phyloP scores from a whole-genome alignment of 371 early-diverging fungal genomes.

The Mortierella sp. region DNA sequence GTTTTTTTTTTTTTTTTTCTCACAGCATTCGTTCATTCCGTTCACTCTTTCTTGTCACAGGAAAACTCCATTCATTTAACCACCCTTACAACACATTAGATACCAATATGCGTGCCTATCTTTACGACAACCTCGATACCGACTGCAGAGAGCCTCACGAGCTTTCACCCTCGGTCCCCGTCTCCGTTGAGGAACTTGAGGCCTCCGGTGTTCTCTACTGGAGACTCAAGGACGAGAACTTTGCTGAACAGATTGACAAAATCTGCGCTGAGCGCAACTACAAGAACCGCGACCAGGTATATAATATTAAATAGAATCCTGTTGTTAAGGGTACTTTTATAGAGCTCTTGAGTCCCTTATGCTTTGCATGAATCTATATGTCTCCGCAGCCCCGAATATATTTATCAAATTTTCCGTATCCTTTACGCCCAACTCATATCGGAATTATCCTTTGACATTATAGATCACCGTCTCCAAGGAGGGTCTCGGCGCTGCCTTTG shows the following conservation, averaged over 20 bases:
- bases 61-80: neutral
- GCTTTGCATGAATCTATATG: neutral
- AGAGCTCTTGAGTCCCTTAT: no score
- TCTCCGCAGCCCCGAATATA: neutral
- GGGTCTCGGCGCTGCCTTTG: conserved; percentile 83
- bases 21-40: neutral
- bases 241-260: conserved; percentile 74
- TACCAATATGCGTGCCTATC: conserved; percentile 74
- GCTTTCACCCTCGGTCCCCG: conserved; percentile 67
- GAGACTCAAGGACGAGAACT: conserved; percentile 66
- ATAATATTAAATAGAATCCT: neutral
- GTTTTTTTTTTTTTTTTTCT: neutral
- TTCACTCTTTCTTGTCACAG: neutral
- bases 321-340: neutral
- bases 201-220: conserved; percentile 82
- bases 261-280: conserved; percentile 84
- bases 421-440: neutral
- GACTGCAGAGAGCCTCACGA: conserved; percentile 79
- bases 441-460: neutral
- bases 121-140: conserved; percentile 75
- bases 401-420: neutral
- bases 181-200: conserved; percentile 74
- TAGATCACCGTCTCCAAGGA: conserved; percentile 83
- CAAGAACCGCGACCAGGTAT: conserved; percentile 91
- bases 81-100: neutral